Base-by-base conservation (phyloP, 371 early-diverging fungal genomes). In the Apophysomyces elegans region DNA sequence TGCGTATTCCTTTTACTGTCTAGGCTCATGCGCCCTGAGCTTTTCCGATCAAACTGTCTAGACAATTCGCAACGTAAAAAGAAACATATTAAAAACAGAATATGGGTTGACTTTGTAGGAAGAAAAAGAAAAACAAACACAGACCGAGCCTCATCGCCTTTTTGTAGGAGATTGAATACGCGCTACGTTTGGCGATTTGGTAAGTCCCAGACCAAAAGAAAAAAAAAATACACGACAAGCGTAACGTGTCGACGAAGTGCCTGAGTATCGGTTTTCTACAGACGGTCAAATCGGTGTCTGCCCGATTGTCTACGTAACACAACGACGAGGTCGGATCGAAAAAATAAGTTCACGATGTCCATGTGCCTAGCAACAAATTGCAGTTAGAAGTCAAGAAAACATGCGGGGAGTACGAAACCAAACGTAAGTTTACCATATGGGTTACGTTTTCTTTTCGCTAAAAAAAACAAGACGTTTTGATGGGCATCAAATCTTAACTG, bases 261-360 rank as follows among this genome's bases (percentile, higher is more conserved):
- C 46, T n/a, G 16, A 13, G 43, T 9, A 14, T n/a, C 16, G 8
- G 18, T 18, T 6, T 21, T 26, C 9, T 21, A 18, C 1, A 21
- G 21, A 9, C 21, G 16, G 21, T 50, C 54, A 26, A 50, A 50
- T 50, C 54, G 54, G 54, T 50, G 54, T 7, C 11, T 50, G 21
- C 21, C 54, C 54, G 54, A 21, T 50, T 21, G n/a, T 26, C 16
- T 50, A 26, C 21, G 54, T 50, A 9, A 50, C 54, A 50, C 54
- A 21, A 21, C 21, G 21, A 1, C 21, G 54, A 26, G 21, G 21
- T 21, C 5, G 21, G 54, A 50, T 50, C 54, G 21, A 16, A 50
- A 50, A 50, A 45, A 45, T 43, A 16, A 50, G 54, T 8, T 41
- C 41, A 41, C 41, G 41, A 7, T 50, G 54, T 26, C 21, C 7